Base-by-base conservation (phyloP, 192 early-diverging fungal genomes). In the Dispira parvispora region DNA sequence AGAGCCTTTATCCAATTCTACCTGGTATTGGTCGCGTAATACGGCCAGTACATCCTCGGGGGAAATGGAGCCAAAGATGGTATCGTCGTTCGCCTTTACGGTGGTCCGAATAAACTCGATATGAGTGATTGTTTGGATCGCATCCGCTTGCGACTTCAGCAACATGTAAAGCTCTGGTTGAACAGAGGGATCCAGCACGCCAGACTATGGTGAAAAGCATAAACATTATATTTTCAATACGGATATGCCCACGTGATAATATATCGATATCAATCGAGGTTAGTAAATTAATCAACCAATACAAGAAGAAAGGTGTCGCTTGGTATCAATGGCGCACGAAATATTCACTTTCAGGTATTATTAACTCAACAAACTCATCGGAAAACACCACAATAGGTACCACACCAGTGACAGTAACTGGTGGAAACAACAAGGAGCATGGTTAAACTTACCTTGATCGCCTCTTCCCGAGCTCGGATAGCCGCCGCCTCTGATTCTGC, bases 1-100 rank as follows among this genome's bases (percentile, higher is more conserved):
- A 18, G 55, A 6, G 9, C 42, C 42, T 1, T 26, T 26, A 42
- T 57, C 55, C 26, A 57, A 28, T 27, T 26, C 55, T n/a, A 57
- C 27, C 21, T 16, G 21, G 25, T 57, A 16, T 16, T 25, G 11
- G 21, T 8, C 18, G n/a, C 27, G 55, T 27, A 57, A 38, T 11
- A 32, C 27, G 21, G 25, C 32, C 11, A 62, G 43, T 14, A 62
- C 38, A 62, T 62, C 61, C 8, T 45, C 43, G 25, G 45, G n/a
- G n/a, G 61, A 62, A 11, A 62, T 45, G 6, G 61, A 62, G 3
- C 61, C 61, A 20, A 62, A 62, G 44, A 62, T 62, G 44, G 61
- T 21, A 23, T 20, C 11, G 25, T 62, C 61, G 44, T 62, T 43
- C 0, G 61, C 43, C n/a, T 21, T 43, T 8, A 47, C 44, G 3